Percentiles rank a stretch among this genome's conserved stretches.
Conservation (phyloP, 192 early-diverging fungal species). For the Allomyces macrogynus region DNA sequence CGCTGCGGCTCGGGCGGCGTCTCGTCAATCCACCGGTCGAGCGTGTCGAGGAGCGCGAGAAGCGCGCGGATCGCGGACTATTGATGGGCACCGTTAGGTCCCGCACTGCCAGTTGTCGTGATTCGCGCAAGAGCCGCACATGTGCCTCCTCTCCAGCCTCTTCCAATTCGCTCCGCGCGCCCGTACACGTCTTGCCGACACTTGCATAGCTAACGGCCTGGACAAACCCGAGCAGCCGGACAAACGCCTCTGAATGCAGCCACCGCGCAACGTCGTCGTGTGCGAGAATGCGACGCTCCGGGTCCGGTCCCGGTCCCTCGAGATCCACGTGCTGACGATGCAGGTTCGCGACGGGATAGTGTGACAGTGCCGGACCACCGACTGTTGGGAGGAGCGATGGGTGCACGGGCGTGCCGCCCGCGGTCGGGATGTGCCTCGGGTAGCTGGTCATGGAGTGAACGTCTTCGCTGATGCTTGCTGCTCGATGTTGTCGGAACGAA, state of each 20-base stretch:
- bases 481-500: too few species aligned
- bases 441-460: too few species aligned
- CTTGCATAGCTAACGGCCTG: conserved; percentile 32
- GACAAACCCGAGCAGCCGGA: conserved; percentile 47
- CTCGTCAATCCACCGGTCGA: conserved; percentile 49
- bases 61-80: conserved; percentile 21
- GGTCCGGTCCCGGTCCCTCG: conserved; percentile 4
- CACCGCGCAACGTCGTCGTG: conserved; percentile 34
- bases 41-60: conserved; percentile 36
- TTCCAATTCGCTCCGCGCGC: conserved; percentile 1
- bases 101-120: conserved; percentile 1
- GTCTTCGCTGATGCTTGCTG: too few species aligned
- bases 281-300: conserved; percentile 33
- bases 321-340: too few species aligned
- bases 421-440: not conserved
- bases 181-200: too few species aligned
- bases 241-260: conserved; percentile 42
- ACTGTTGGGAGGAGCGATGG: not conserved
- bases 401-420: not conserved
- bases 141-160: conserved; percentile 38
- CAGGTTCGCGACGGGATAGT: not conserved
- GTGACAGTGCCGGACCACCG: not conserved
- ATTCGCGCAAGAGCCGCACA: conserved; percentile 22
- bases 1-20: conserved; percentile 49
- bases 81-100: not conserved